These are phyloP conservation scores for Oryza meridionalis DNA, from an alignment of 176 grass and related monocot genomes.

Conservation along the genomic window DNA sequence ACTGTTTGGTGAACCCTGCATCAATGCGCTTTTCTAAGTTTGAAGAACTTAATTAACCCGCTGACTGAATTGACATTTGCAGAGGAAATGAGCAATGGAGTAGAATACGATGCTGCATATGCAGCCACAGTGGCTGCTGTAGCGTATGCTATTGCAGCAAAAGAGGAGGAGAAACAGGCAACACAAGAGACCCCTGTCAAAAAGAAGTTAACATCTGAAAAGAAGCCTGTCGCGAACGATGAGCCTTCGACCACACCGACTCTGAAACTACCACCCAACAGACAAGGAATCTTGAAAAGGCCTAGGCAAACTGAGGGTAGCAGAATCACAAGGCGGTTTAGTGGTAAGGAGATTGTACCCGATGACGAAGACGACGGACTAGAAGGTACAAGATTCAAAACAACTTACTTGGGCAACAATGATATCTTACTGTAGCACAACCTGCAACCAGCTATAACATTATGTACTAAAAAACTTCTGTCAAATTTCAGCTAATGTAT, in stretches of 20 bases:
- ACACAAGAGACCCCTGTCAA: conserved; percentile 9
- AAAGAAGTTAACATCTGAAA: conserved; percentile 28
- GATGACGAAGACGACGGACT: conserved; percentile 46
- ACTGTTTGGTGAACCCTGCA: too few species aligned
- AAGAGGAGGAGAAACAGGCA: conserved; percentile 46
- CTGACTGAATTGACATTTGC: neutral
- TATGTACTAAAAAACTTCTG: neutral
- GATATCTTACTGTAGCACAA: neutral
- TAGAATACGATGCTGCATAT: conserved; percentile 46
- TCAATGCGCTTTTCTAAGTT: neutral
- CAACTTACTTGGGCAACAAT: neutral
- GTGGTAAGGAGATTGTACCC: conserved; percentile 47
- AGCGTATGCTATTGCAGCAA: conserved; percentile 56
- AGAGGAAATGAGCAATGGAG: conserved; percentile 16
- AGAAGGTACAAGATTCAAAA: conserved; percentile 47
- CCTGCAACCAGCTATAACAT: neutral
- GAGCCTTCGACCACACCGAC: neutral
- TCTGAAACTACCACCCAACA: conserved; percentile 17
- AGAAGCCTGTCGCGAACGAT: neutral
- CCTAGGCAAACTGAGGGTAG: conserved; percentile 42
- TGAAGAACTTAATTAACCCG: neutral
- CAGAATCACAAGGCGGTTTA: conserved; percentile 56
- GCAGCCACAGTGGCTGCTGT: conserved; percentile 64
- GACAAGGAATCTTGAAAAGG: conserved; percentile 53
- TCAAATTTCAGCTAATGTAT: conserved; percentile 45